Percentiles rank a stretch among this genome's conserved stretches.
These are phyloP conservation scores for Eucalyptus decipiens DNA, from an alignment of 345 rosid genomes.

Conservation along the genomic window DNA sequence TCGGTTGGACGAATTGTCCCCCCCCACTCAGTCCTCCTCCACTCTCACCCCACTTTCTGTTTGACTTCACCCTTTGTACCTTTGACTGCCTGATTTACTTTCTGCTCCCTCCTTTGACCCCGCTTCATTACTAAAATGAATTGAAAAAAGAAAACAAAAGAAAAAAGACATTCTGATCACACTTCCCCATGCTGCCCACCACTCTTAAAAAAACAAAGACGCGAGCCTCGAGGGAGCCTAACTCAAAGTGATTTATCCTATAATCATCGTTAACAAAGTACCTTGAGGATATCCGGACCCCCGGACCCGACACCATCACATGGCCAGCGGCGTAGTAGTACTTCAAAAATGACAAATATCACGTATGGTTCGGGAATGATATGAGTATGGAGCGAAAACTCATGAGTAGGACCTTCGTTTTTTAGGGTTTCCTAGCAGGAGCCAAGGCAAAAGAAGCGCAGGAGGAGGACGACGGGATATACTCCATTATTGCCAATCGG, in stretches of 20 bases:
- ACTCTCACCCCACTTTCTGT: neutral
- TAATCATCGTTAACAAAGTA: neutral
- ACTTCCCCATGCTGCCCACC: neutral
- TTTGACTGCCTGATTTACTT: neutral
- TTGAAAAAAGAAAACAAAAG: neutral
- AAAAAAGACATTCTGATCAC: neutral
- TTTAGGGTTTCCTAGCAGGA: neutral
- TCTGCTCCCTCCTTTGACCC: neutral
- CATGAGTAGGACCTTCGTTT: neutral
- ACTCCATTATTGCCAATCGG: neutral
- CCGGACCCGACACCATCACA: neutral
- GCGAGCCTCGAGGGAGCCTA: neutral
- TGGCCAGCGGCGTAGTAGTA: neutral
- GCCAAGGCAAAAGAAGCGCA: neutral
- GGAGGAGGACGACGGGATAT: neutral
- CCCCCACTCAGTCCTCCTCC: neutral
- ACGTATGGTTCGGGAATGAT: neutral
- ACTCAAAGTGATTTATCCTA: neutral
- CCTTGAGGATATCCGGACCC: neutral
- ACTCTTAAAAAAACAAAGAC: neutral
- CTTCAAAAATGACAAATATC: neutral
- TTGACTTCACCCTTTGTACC: neutral
- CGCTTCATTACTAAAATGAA: neutral
- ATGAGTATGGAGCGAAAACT: neutral
- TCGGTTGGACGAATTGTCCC: neutral